Evolutionary conservation across 495 filamentous ascomycete genomes (phyloP), one percentile per base, ranked within the genome.

Genomic region (Xylaria castorea): DNA sequence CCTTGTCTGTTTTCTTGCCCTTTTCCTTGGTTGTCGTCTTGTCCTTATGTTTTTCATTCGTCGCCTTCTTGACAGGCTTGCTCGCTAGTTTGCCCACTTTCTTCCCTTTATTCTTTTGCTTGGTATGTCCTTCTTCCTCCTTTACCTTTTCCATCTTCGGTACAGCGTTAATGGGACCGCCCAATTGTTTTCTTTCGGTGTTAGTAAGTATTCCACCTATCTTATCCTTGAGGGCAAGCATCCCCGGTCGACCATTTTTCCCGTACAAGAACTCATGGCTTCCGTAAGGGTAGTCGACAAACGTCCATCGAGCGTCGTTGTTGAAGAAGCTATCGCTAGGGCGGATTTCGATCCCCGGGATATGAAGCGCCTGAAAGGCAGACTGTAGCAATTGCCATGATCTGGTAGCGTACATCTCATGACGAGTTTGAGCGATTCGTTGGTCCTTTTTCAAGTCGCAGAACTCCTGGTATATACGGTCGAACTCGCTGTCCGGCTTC

Each of bases 221-320:
- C 48, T 14, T 62, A 2, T 7, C 18, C 60, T 48, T 75, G 14
- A 78, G 36, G 40, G 46, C 5, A 12, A 74, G 5, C 40, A 76
- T 38, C 7, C 76, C 75, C 5, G 76, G 75, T 34, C 76, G 58
- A 38, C n/a, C 2, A 25, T 61, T 65, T 20, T 14, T n/a, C 22
- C 76, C 75, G 14, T 72, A 72, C 7, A 63, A 9, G 51, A 40
- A 73, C 25, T 72, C 68, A 1, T 73, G 40, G 2, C 61, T 60
- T 4, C 27, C 48, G 51, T 20, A 42, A 25, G 73, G 38, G 58
- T 46, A 76, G 27, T 78, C 75, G 14, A 78, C 38, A 36, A 72
- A 78, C 1, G 71, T 75, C 9, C 75, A 75, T 16, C 73, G 75
- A 25, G 1, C 20, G 5, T 65, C 51, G 12, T 76, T 70, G 42